Percentiles rank a stretch among this genome's conserved stretches.
Evolutionary conservation across 2,329 filamentous ascomycete genomes (phyloP).

Genomic region (Pseudocercospora fijiensis): DNA sequence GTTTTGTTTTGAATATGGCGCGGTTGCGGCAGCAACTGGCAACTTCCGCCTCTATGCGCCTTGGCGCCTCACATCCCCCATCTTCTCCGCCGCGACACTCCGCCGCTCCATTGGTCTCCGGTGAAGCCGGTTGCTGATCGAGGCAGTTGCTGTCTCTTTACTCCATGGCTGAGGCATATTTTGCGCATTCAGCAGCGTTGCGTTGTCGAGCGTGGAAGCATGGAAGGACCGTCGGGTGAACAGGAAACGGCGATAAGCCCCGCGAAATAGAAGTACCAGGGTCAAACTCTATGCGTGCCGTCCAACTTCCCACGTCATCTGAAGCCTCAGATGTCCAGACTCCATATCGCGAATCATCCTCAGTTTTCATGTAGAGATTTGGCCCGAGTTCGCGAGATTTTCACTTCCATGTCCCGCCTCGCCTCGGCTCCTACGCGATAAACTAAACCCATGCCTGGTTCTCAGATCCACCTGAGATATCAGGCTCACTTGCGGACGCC

Average conservation of each 20-base stretch:
- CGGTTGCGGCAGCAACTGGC: background rate
- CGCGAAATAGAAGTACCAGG: background rate
- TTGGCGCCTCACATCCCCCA: background rate
- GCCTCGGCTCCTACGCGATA: slow-evolving; percentile 19
- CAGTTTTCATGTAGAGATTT: background rate
- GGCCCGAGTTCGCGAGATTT: background rate
- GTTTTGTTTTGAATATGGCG: slow-evolving; percentile 9
- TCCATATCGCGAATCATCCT: background rate
- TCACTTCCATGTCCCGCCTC: slow-evolving; percentile 19
- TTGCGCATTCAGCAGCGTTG: background rate
- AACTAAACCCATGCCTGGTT: slow-evolving; percentile 24
- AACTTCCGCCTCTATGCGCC: no score
- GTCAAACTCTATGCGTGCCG: slow-evolving; percentile 1
- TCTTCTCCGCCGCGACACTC: background rate
- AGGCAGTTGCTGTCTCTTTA: background rate
- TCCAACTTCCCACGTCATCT: slow-evolving; percentile 1
- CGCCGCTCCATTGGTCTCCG: background rate
- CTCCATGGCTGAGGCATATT: background rate
- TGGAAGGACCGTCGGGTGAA: background rate
- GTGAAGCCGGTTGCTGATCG: background rate
- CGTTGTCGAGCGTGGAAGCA: no score
- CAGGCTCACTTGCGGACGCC: slow-evolving; percentile 33
- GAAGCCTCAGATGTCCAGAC: background rate
- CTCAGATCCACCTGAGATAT: slow-evolving; percentile 22
- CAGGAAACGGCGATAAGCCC: background rate